Conservation (phyloP, 192 early-diverging fungal species). For the Coemansia sp. region DNA sequence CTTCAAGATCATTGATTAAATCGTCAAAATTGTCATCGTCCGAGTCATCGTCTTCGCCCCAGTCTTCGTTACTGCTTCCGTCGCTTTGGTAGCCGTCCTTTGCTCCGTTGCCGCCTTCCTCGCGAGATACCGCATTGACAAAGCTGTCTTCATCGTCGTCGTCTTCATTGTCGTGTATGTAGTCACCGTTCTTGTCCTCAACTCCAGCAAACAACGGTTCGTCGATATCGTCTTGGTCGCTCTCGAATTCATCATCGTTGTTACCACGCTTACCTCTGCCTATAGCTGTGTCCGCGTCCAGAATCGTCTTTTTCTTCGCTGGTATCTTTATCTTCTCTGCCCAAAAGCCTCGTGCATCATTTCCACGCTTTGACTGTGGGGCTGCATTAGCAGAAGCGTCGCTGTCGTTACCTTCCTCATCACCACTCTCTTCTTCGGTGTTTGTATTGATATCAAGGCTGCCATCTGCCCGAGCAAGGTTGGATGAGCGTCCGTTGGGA, state of each 20-base stretch:
- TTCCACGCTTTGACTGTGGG: neutral
- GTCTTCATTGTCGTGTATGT: slow-evolving; percentile 4
- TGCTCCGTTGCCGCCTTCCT: slow-evolving; percentile 3
- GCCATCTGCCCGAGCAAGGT: slow-evolving; percentile 28
- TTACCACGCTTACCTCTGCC: slow-evolving; percentile 13
- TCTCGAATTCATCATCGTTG: slow-evolving; percentile 21
- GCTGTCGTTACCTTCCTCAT: slow-evolving; percentile 4
- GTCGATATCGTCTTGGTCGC: slow-evolving; percentile 4
- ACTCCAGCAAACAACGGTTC: slow-evolving; percentile 31
- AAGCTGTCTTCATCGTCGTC: slow-evolving; percentile 4
- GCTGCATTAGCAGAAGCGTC: neutral
- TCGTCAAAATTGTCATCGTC: slow-evolving; percentile 56
- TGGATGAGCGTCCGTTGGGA: slow-evolving; percentile 14
- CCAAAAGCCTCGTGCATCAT: slow-evolving; percentile 6
- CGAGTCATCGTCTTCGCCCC: slow-evolving; percentile 49
- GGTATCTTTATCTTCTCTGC: slow-evolving; percentile 15
- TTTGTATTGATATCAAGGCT: slow-evolving; percentile 34
- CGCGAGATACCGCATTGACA: slow-evolving; percentile 1
- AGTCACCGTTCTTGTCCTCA: slow-evolving; percentile 15
- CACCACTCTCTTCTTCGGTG: slow-evolving; percentile 15
- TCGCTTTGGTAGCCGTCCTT: slow-evolving; percentile 40
- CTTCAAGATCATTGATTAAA: slow-evolving; percentile 58
- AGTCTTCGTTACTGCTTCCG: slow-evolving; percentile 31
- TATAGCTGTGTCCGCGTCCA: slow-evolving; percentile 1
- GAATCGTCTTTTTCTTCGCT: slow-evolving; percentile 12